These are phyloP conservation scores for Fusarium nygamai DNA, from an alignment of 2,329 filamentous ascomycete genomes.

Conservation along the genomic window DNA sequence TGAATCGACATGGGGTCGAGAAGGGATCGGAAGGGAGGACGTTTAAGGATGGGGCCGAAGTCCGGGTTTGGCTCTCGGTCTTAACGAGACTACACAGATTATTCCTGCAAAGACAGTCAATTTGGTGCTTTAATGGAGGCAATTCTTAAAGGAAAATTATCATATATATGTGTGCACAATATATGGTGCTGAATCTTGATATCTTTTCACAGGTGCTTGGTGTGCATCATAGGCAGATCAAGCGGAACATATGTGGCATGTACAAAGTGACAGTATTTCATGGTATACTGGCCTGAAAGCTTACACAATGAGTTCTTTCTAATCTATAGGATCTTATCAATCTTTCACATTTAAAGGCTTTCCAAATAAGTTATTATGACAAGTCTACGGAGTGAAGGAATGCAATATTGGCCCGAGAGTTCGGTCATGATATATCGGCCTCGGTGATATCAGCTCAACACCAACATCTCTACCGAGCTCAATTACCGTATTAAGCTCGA, in stretches of 20 bases:
- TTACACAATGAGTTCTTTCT: neutral
- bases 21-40: neutral
- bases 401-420: neutral
- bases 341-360: neutral
- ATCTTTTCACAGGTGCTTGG: neutral
- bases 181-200: neutral
- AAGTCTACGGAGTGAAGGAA: neutral
- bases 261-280: neutral
- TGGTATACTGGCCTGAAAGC: too few species aligned
- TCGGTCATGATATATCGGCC: slow-evolving; percentile 23
- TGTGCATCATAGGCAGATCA: neutral
- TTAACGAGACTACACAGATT: neutral
- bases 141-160: too few species aligned
- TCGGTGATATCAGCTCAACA: slow-evolving; percentile 25
- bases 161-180: neutral
- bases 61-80: slow-evolving; percentile 17
- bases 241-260: neutral
- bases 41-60: slow-evolving; percentile 5
- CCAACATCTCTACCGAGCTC: neutral
- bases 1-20: neutral
- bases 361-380: neutral
- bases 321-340: neutral
- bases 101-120: neutral
- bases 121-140: neutral
- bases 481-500: neutral